Percentiles rank a stretch among this genome's conserved stretches.
Evolutionary conservation across 1,284 basidiomycete species (phyloP).

Genomic region (Ustilago hordei): DNA sequence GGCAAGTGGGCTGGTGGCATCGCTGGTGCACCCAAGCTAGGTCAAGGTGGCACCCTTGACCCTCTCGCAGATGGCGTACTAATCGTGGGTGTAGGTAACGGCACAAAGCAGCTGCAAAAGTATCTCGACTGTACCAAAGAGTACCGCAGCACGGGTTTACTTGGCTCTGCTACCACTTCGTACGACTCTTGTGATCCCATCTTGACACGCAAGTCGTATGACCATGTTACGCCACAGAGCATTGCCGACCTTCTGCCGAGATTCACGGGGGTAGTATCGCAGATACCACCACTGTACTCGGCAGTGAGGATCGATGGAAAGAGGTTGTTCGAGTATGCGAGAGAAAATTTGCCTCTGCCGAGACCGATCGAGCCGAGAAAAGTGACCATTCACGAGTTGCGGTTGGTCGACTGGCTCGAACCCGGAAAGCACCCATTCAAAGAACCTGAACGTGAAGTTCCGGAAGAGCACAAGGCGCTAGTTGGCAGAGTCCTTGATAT

Average conservation of each 20-base stretch:
- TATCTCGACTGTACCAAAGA: constrained; percentile 90
- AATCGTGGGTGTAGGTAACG: constrained; percentile 89
- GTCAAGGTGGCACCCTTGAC: constrained; percentile 94
- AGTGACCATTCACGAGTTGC: constrained; percentile 83
- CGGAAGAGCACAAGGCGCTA: constrained; percentile 58
- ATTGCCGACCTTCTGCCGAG: constrained; percentile 76
- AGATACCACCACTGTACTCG: constrained; percentile 79
- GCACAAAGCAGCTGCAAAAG: constrained; percentile 85
- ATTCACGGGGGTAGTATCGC: constrained; percentile 88
- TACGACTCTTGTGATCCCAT: constrained; percentile 84
- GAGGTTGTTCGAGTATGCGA: constrained; percentile 94
- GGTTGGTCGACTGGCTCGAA: constrained; percentile 72
- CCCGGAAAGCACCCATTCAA: constrained; percentile 53
- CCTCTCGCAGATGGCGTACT: constrained; percentile 91
- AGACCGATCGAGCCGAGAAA: constrained; percentile 89
- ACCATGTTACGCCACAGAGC: constrained; percentile 78
- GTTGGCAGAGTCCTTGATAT: constrained; percentile 57
- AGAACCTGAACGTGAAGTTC: constrained; percentile 58
- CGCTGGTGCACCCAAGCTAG: constrained; percentile 76
- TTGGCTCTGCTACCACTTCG: constrained; percentile 93
- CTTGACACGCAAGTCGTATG: constrained; percentile 76
- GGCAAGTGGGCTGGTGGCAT: constrained; percentile 50
- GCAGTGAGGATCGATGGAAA: constrained; percentile 98
- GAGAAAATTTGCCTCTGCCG: constrained; percentile 87
- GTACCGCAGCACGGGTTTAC: constrained; percentile 87